Percentiles rank a stretch among this genome's conserved stretches.
These are phyloP conservation scores for Lichtheimia ramosa DNA, from an alignment of 371 early-diverging fungal species.

Conservation along the genomic window DNA sequence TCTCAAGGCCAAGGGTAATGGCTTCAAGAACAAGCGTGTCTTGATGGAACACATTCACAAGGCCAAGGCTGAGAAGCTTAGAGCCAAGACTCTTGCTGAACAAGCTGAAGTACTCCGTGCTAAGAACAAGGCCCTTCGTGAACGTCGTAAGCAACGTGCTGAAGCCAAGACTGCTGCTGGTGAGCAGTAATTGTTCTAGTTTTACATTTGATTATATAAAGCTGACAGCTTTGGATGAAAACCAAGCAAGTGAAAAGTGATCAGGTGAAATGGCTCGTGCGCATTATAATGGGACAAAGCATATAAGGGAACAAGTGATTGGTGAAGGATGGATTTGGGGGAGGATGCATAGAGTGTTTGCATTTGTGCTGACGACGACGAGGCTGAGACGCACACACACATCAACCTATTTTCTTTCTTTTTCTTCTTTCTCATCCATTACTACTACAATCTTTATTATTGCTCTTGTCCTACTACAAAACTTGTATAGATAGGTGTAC, in stretches of 20 bases:
- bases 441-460: not conserved
- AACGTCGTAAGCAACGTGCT: slow-evolving; percentile 86
- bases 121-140: slow-evolving; percentile 95
- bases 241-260: no score
- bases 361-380: no score
- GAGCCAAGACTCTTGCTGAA: slow-evolving; percentile 93
- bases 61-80: slow-evolving; percentile 98
- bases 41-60: slow-evolving; percentile 99
- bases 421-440: not conserved
- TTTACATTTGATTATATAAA: not conserved
- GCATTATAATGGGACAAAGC: no score
- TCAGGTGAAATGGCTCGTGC: no score
- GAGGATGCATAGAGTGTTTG: no score
- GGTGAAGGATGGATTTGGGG: no score
- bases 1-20: slow-evolving; percentile 99
- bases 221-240: no score
- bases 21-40: slow-evolving; percentile 99
- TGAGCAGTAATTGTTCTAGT: slow-evolving; percentile 4
- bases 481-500: no score
- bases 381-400: no score
- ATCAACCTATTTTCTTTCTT: not conserved
- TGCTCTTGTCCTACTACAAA: no score
- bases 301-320: no score
- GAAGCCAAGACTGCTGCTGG: slow-evolving; percentile 68
- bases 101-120: slow-evolving; percentile 98